These are phyloP conservation scores for Calvatia gigantea DNA, from an alignment of 768 basidiomycete species.

Conservation along the genomic window DNA sequence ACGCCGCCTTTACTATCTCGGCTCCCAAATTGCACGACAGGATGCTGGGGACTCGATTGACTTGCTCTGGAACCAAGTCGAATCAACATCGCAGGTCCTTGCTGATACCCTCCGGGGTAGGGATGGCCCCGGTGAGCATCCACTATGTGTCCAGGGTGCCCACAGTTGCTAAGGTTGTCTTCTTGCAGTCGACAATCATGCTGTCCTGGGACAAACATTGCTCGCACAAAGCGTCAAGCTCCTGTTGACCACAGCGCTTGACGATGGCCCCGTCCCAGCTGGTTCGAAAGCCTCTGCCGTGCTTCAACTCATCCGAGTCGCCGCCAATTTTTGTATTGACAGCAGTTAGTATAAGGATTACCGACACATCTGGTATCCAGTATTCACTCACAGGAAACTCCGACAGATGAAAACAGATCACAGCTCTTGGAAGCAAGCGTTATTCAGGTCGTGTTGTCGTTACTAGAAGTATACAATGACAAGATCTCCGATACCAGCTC, in stretches of 20 bases:
- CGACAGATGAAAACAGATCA: conserved; percentile 70
- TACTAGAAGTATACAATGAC: conserved; percentile 69
- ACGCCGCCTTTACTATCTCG: conserved; percentile 31
- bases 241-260: conserved; percentile 54
- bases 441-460: conserved; percentile 59
- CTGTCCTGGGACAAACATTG: conserved; percentile 58
- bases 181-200: conserved; percentile 64
- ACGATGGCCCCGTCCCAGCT: conserved; percentile 42
- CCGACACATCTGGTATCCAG: neutral
- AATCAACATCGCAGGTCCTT: conserved; percentile 48
- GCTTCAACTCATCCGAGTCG: conserved; percentile 71
- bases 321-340: conserved; percentile 83
- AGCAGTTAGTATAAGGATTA: conserved; percentile 59
- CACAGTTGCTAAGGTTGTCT: conserved; percentile 6
- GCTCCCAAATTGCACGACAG: conserved; percentile 22
- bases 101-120: conserved; percentile 61
- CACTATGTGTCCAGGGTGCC: neutral
- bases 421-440: conserved; percentile 67
- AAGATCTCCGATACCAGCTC: conserved; percentile 30
- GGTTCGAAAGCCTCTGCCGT: conserved; percentile 46
- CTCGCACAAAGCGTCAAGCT: conserved; percentile 65
- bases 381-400: neutral
- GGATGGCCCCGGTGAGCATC: conserved; percentile 44
- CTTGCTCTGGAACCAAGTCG: conserved; percentile 48
- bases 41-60: too few relatives aligned